A percentile compares a stretch with the other conserved stretches of the same genome.
Conservation (phyloP, 768 basidiomycete species). For the Boletus huronensis region DNA sequence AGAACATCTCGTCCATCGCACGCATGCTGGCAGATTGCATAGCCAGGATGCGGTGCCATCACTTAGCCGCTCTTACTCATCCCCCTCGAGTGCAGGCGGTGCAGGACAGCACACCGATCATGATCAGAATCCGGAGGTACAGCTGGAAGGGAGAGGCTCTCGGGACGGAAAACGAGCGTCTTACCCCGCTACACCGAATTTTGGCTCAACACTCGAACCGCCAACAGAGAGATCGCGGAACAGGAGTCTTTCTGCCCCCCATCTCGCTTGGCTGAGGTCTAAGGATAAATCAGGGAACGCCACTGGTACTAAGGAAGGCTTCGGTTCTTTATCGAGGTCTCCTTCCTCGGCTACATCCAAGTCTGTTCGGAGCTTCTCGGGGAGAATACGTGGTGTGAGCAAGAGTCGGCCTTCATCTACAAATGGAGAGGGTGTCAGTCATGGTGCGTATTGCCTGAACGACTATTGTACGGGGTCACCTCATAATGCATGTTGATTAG, state of each 20-base stretch:
- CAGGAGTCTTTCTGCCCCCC: slow-evolving; percentile 59
- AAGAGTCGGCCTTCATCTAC: slow-evolving; percentile 20
- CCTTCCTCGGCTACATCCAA: slow-evolving; percentile 11
- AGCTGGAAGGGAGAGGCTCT: slow-evolving; percentile 2
- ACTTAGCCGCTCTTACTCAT: slow-evolving; percentile 32
- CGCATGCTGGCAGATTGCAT: slow-evolving; percentile 68
- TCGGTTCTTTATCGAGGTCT: slow-evolving; percentile 6
- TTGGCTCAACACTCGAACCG: slow-evolving; percentile 9
- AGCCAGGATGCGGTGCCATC: slow-evolving; percentile 68
- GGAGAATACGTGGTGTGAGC: slow-evolving; percentile 19
- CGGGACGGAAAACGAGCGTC: slow-evolving; percentile 22
- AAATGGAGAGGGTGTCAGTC: slow-evolving; percentile 7
- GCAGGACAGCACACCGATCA: background rate
- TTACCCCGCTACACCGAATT: slow-evolving; percentile 12
- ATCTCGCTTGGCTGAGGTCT: slow-evolving; percentile 54
- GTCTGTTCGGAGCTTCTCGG: slow-evolving; percentile 20
- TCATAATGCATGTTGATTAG: slow-evolving; percentile 7
- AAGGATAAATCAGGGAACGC: slow-evolving; percentile 19
- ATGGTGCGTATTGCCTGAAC: slow-evolving; percentile 14
- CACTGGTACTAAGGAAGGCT: slow-evolving; percentile 9
- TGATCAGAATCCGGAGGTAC: background rate
- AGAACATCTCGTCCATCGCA: slow-evolving; percentile 66
- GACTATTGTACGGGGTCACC: background rate
- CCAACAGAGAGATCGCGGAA: slow-evolving; percentile 30
- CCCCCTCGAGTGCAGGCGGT: slow-evolving; percentile 19